These are phyloP conservation scores for Trebouxiophyceae sp. DNA, from an alignment of 163 green algal species.

Conservation along the genomic window DNA sequence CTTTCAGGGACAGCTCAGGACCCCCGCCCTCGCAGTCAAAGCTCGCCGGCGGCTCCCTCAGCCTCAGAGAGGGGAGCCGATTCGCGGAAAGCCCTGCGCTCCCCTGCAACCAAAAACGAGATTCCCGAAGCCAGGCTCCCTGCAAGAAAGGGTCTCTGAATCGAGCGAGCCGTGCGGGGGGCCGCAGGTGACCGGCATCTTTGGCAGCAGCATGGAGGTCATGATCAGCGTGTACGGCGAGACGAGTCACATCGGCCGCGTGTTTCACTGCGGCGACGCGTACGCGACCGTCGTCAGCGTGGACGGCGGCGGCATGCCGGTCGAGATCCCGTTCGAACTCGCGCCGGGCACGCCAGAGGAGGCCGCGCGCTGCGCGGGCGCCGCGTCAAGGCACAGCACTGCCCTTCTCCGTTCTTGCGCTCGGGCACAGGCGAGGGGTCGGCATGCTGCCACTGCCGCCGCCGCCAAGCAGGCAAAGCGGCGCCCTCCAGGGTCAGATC, in stretches of 20 bases:
- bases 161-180: too few species aligned
- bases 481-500: too few species aligned
- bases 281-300: conserved; percentile 63
- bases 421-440: too few species aligned
- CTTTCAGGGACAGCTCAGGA: too few species aligned
- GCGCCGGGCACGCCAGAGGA: conserved; percentile 20
- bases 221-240: conserved; percentile 72
- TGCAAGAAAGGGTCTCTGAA: too few species aligned
- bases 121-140: too few species aligned
- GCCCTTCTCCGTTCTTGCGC: not conserved
- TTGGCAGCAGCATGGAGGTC: conserved; percentile 68
- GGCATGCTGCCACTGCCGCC: not conserved
- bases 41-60: too few species aligned
- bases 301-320: conserved; percentile 15
- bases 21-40: too few species aligned
- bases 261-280: conserved; percentile 68
- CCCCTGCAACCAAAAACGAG: too few species aligned
- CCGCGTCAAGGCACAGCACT: not conserved
- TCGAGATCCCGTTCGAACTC: conserved; percentile 52
- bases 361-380: not conserved
- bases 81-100: too few species aligned
- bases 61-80: too few species aligned
- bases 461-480: not conserved
- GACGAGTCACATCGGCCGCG: conserved; percentile 28
- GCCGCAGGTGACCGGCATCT: conserved; percentile 69